Evolutionary conservation across 768 basidiomycete genomes (phyloP).

Genomic region (Strobilomyces dryophilus): DNA sequence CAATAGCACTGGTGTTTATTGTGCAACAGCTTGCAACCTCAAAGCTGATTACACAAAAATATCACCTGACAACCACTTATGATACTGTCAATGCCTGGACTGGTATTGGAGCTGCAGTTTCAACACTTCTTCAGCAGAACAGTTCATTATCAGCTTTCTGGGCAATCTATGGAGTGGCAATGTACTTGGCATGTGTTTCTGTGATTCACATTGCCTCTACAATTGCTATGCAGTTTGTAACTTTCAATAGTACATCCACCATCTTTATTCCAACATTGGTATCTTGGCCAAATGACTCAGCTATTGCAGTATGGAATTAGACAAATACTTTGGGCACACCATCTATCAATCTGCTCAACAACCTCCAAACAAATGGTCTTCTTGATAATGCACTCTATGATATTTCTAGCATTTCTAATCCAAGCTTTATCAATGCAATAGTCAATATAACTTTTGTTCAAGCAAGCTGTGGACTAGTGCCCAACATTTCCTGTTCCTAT

Average conservation of each 20-base stretch:
- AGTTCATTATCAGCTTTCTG: neutral
- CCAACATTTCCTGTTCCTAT: conserved; percentile 3
- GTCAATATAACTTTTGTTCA: neutral
- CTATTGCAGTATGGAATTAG: conserved; percentile 1
- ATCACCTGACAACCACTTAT: conserved; percentile 10
- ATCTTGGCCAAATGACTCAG: conserved; percentile 4
- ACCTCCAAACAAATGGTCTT: conserved; percentile 4
- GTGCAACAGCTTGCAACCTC: conserved; percentile 16
- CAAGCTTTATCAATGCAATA: neutral
- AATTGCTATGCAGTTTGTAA: conserved; percentile 17
- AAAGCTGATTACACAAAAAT: neutral
- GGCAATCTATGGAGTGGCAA: neutral
- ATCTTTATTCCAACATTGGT: neutral
- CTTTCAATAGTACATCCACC: neutral
- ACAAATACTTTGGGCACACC: neutral
- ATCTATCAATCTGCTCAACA: neutral
- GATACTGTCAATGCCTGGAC: conserved; percentile 13
- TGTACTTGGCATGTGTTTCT: conserved; percentile 17
- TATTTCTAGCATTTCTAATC: neutral
- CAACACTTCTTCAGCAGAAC: conserved; percentile 9
- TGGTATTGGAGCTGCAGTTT: conserved; percentile 19
- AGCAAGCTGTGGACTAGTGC: neutral
- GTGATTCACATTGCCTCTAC: conserved; percentile 19
- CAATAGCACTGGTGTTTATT: neutral
- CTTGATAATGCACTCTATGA: conserved; percentile 8